phyloP scores from a whole-genome alignment of 345 rosid species.

The Salix brachista region DNA sequence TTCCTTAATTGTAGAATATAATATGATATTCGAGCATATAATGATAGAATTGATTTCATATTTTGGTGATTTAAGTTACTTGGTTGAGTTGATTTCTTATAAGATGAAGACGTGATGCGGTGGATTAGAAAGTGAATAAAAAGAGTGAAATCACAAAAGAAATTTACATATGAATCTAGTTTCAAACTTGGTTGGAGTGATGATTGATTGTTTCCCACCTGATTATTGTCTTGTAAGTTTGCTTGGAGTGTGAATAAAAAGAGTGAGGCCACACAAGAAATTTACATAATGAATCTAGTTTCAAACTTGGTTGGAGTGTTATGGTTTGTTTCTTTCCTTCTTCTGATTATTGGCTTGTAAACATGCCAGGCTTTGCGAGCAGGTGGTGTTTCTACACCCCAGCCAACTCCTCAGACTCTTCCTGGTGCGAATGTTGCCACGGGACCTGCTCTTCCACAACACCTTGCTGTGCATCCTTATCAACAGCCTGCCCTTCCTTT shows the following conservation, averaged over 20 bases:
- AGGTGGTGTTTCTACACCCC: slow-evolving; percentile 58
- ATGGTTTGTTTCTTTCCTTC: background rate
- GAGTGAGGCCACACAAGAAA: background rate
- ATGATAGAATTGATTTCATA: background rate
- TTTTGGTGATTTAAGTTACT: background rate
- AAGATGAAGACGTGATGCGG: background rate
- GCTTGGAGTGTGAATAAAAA: too few relatives aligned
- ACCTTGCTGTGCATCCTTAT: slow-evolving; percentile 85
- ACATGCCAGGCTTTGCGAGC: slow-evolving; percentile 58
- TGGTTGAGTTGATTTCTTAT: background rate
- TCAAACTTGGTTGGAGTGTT: background rate
- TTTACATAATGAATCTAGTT: background rate
- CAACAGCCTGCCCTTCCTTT: slow-evolving; percentile 80
- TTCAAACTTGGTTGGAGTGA: background rate
- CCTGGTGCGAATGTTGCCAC: slow-evolving; percentile 62
- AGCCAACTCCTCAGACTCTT: slow-evolving; percentile 55
- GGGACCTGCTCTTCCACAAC: slow-evolving; percentile 80
- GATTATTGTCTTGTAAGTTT: slow-evolving; percentile 1
- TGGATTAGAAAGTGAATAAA: background rate
- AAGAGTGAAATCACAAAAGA: background rate
- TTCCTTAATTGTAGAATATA: background rate
- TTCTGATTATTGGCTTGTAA: slow-evolving; percentile 15
- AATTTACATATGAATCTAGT: background rate
- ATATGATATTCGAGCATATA: background rate
- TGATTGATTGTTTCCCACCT: background rate